phyloP scores from a whole-genome alignment of 306 rosid genomes.

The Vicia sativa region DNA sequence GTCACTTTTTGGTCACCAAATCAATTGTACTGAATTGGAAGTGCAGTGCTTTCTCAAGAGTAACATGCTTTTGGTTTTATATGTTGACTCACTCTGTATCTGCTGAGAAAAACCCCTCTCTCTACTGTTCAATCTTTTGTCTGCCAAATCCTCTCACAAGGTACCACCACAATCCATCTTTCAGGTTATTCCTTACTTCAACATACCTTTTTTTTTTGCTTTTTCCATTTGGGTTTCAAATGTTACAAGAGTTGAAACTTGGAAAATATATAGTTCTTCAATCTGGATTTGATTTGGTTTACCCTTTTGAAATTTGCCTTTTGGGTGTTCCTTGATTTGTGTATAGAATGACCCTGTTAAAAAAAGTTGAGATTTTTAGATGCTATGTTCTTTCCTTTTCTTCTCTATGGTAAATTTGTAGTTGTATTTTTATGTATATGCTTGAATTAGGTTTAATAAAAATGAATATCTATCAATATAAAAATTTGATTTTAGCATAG shows the following conservation, averaged over 20 bases:
- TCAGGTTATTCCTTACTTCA: slow-evolving; percentile 37
- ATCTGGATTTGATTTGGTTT: slow-evolving; percentile 42
- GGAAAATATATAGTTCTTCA: slow-evolving; percentile 34
- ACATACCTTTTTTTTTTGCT: slow-evolving; percentile 27
- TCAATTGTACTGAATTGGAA: neutral
- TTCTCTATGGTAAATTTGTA: slow-evolving; percentile 15
- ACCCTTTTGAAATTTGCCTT: slow-evolving; percentile 29
- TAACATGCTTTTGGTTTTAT: slow-evolving; percentile 60
- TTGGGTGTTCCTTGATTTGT: slow-evolving; percentile 18
- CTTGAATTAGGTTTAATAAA: slow-evolving; percentile 21
- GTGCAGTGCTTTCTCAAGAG: slow-evolving; percentile 45
- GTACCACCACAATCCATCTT: slow-evolving; percentile 35
- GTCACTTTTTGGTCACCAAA: neutral
- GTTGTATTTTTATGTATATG: slow-evolving; percentile 12
- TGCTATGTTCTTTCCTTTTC: slow-evolving; percentile 31
- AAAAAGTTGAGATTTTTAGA: slow-evolving; percentile 32
- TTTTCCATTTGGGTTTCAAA: slow-evolving; percentile 27
- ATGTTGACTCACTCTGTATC: slow-evolving; percentile 64
- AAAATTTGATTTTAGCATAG: slow-evolving; percentile 32
- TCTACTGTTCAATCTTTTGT: slow-evolving; percentile 40
- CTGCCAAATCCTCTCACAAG: slow-evolving; percentile 40
- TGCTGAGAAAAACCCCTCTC: slow-evolving; percentile 31
- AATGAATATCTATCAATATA: slow-evolving; percentile 7
- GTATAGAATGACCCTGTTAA: slow-evolving; percentile 23
- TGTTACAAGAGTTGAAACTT: slow-evolving; percentile 18